Conservation (phyloP, 768 basidiomycete species). For the Cubamyces sp. region DNA sequence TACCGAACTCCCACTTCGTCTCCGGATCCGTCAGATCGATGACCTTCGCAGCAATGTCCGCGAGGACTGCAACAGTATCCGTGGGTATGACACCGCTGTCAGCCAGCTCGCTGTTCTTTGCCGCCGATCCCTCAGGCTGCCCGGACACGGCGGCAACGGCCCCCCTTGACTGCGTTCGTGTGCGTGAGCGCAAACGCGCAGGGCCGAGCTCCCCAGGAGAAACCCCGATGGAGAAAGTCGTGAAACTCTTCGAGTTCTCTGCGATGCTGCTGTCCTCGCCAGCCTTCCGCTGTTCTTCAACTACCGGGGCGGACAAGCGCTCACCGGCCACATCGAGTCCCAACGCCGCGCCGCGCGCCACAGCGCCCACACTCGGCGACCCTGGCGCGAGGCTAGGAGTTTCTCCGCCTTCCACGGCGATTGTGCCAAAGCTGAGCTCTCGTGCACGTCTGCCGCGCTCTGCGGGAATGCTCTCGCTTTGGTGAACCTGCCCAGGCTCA, state of each 20-base stretch:
- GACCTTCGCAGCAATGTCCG: slow-evolving; percentile 29
- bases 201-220: slow-evolving; percentile 41
- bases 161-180: slow-evolving; percentile 33
- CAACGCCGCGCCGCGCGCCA: slow-evolving; percentile 10
- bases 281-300: background rate
- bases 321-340: slow-evolving; percentile 16
- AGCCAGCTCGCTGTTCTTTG: background rate
- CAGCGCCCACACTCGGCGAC: slow-evolving; percentile 8
- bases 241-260: slow-evolving; percentile 36
- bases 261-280: slow-evolving; percentile 14
- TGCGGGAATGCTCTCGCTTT: background rate
- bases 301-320: background rate
- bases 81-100: slow-evolving; percentile 5
- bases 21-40: slow-evolving; percentile 40
- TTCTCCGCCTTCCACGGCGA: slow-evolving; percentile 36
- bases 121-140: background rate
- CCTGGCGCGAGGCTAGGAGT: slow-evolving; percentile 15
- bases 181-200: slow-evolving; percentile 36
- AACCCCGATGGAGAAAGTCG: slow-evolving; percentile 51
- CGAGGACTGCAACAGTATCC: slow-evolving; percentile 1
- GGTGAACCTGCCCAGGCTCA: slow-evolving; percentile 2
- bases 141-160: slow-evolving; percentile 18
- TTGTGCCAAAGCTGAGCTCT: slow-evolving; percentile 58
- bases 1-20: slow-evolving; percentile 63
- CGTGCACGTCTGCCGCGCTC: slow-evolving; percentile 28